A percentile compares a stretch with the other conserved stretches of the same genome.
phyloP scores from a whole-genome alignment of 169 alveolate genomes.

The Plasmodium gonderi region DNA sequence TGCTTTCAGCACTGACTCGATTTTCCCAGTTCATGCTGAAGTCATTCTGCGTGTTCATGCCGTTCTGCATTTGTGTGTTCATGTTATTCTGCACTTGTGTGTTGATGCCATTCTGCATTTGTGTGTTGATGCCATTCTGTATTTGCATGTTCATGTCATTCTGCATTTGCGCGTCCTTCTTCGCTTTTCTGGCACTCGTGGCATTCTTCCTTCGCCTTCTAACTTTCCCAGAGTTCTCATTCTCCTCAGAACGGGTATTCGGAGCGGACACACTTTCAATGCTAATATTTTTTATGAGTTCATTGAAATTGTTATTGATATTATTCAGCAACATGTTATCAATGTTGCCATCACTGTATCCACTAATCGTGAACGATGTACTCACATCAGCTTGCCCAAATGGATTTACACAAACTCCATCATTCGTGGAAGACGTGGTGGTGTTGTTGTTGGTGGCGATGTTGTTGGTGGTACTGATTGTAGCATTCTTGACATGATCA shows the following conservation, averaged over 20 bases:
- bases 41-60: neutral
- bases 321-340: neutral
- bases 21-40: neutral
- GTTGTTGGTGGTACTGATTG: neutral
- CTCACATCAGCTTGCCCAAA: too few relatives aligned
- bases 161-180: neutral
- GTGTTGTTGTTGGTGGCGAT: neutral
- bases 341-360: neutral
- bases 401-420: neutral
- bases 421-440: neutral
- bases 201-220: neutral
- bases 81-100: neutral
- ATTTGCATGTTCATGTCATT: neutral
- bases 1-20: neutral
- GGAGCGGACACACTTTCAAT: conserved; percentile 7
- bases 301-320: conserved; percentile 9
- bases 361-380: too few relatives aligned
- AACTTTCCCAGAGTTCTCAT: neutral
- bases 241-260: neutral
- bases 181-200: neutral
- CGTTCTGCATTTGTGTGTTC: neutral
- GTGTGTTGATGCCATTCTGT: neutral
- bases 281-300: conserved; percentile 8
- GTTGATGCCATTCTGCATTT: neutral
- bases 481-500: neutral